These are phyloP conservation scores for Carallia pectinifolia DNA, from an alignment of 345 rosid genomes.

Conservation along the genomic window DNA sequence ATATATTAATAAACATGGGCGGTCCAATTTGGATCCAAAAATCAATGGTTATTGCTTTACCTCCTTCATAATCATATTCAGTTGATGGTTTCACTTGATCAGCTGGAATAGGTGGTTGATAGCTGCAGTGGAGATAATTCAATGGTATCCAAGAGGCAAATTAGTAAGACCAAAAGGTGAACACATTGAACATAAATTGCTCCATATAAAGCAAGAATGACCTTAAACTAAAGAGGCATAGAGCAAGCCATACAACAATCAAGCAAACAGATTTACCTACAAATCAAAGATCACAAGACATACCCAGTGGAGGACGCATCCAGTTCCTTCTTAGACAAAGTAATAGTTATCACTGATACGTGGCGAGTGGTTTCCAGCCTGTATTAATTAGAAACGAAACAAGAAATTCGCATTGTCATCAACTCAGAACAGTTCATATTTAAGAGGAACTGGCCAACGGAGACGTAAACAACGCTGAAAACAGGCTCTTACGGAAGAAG, in stretches of 20 bases:
- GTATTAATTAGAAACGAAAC: neutral
- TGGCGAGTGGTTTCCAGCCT: slow-evolving; percentile 40
- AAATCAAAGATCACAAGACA: neutral
- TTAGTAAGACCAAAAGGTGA: neutral
- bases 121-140: slow-evolving; percentile 11
- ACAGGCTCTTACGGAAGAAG: slow-evolving; percentile 33
- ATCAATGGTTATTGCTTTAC: slow-evolving; percentile 4
- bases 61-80: slow-evolving; percentile 33
- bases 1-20: neutral
- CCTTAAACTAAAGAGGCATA: neutral
- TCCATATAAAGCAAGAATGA: no score
- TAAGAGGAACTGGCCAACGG: neutral
- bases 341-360: slow-evolving; percentile 34
- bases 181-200: no score
- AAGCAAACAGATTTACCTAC: neutral
- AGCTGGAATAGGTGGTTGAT: slow-evolving; percentile 36
- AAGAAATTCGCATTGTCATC: neutral
- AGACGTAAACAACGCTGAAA: neutral
- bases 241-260: neutral
- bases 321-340: slow-evolving; percentile 31
- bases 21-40: neutral
- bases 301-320: slow-evolving; percentile 32
- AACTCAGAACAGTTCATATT: neutral
- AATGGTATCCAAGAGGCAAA: neutral
- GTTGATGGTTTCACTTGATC: slow-evolving; percentile 34